Evolutionary conservation across 192 early-diverging fungal genomes (phyloP).

Genomic region (Rhizophagus clarus): DNA sequence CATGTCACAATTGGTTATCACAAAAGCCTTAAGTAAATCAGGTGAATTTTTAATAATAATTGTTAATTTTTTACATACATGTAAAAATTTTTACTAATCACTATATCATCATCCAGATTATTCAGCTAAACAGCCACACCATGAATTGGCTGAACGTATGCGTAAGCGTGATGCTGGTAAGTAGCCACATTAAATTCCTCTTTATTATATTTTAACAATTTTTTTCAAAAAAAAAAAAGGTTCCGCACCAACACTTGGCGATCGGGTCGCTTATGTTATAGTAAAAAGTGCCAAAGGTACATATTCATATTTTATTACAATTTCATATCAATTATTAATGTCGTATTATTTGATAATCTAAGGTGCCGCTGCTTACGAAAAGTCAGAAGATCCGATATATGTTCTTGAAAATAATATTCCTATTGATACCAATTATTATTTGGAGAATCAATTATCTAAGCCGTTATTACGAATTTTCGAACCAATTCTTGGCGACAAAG

Average conservation of each 20-base stretch:
- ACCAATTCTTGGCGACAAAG: constrained; percentile 91
- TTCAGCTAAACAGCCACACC: constrained; percentile 93
- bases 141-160: constrained; percentile 96
- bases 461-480: constrained; percentile 95
- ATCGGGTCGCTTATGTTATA: constrained; percentile 97
- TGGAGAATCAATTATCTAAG: constrained; percentile 95
- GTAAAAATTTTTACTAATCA: neutral
- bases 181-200: neutral
- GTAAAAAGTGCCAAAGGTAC: constrained; percentile 74
- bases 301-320: neutral
- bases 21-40: constrained; percentile 92
- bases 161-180: constrained; percentile 85
- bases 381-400: constrained; percentile 97
- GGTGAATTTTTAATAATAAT: constrained; percentile 40
- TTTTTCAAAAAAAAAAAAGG: constrained; percentile 38
- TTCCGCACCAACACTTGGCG: constrained; percentile 93
- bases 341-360: neutral
- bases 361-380: constrained; percentile 90
- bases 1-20: constrained; percentile 93
- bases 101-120: constrained; percentile 65
- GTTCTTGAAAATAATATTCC: constrained; percentile 99
- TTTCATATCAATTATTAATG: neutral
- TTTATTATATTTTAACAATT: neutral
- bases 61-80: neutral
- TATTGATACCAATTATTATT: constrained; percentile 95